A percentile compares a stretch with the other conserved stretches of the same genome.
These are phyloP conservation scores for Ceratocystiopsis sp. DNA, from an alignment of 2,329 filamentous ascomycete genomes.

Conservation along the genomic window DNA sequence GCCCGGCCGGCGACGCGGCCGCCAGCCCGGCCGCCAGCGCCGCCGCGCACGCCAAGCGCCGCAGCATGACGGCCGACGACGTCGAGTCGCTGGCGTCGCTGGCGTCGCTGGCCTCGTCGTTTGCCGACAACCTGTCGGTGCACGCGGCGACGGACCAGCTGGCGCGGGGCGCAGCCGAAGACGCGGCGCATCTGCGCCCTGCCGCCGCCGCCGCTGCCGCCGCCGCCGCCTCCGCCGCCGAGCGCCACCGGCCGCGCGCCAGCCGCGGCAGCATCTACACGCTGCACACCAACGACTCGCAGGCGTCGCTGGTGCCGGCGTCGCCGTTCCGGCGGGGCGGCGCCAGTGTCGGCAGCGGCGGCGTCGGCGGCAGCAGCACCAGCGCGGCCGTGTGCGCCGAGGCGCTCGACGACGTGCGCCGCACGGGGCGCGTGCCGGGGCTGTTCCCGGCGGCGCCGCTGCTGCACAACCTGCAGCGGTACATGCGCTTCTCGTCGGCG, in stretches of 20 bases:
- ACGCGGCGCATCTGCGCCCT: no score
- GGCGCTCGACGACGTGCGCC: constrained; percentile 26
- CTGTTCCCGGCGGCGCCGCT: constrained; percentile 44
- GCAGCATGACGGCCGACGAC: constrained; percentile 6
- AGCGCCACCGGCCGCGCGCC: constrained; percentile 17
- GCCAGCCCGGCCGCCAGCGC: not conserved
- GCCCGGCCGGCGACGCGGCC: not conserved
- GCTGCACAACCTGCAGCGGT: constrained; percentile 43
- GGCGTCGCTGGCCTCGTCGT: constrained; percentile 28
- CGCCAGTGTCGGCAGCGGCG: constrained; percentile 15
- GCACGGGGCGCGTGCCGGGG: constrained; percentile 36
- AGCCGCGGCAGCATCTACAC: constrained; percentile 43
- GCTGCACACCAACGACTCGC: constrained; percentile 36
- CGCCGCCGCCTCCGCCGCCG: constrained; percentile 11
- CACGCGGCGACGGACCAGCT: constrained; percentile 22
- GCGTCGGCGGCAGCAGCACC: not conserved
- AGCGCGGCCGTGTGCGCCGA: not conserved
- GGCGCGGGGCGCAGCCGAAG: no score
- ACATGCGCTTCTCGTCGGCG: constrained; percentile 50
- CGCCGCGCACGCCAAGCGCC: constrained; percentile 1
- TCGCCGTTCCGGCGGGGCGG: constrained; percentile 28
- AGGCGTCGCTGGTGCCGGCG: constrained; percentile 33
- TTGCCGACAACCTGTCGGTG: constrained; percentile 37
- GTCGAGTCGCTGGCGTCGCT: constrained; percentile 38
- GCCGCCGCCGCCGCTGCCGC: constrained; percentile 4